phyloP scores from a whole-genome alignment of 371 early-diverging fungal genomes.

The Apophysomyces variabilis region DNA sequence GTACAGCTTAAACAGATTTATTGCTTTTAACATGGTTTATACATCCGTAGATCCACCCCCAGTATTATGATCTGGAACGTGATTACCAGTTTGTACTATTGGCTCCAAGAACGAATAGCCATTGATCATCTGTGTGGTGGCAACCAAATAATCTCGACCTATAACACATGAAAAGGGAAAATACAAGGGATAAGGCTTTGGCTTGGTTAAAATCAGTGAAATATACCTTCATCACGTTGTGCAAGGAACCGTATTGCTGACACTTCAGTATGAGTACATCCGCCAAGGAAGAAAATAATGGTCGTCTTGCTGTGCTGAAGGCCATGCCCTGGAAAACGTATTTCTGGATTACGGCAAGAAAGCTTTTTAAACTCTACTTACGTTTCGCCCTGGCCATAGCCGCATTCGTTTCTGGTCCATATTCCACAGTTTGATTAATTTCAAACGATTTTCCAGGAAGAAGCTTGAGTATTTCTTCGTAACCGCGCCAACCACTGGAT shows the following conservation, averaged over 20 bases:
- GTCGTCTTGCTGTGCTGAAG: conserved; percentile 72
- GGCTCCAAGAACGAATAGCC: conserved; percentile 77
- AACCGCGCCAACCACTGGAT: conserved; percentile 79
- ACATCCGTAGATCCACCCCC: conserved; percentile 1
- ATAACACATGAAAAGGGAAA: conserved; percentile 26
- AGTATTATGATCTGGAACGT: conserved; percentile 5
- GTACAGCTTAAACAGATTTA: neutral
- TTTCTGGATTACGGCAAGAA: neutral
- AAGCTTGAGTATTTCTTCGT: conserved; percentile 80
- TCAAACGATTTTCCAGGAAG: conserved; percentile 85
- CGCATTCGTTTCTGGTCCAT: conserved; percentile 52
- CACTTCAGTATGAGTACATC: conserved; percentile 93
- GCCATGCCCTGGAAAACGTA: conserved; percentile 33
- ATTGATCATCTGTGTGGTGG: conserved; percentile 88
- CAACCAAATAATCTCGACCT: conserved; percentile 81
- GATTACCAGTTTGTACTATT: conserved; percentile 43
- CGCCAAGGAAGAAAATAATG: conserved; percentile 92
- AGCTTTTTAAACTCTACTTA: conserved; percentile 26
- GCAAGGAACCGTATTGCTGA: conserved; percentile 86
- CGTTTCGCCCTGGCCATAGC: conserved; percentile 60
- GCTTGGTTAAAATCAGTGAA: neutral
- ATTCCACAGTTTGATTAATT: conserved; percentile 69
- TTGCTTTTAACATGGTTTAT: conserved; percentile 3
- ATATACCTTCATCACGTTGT: conserved; percentile 73
- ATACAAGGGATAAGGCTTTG: neutral